phyloP scores from a whole-genome alignment of 164 flowering plant genomes.

The Chimonanthus praecox region DNA sequence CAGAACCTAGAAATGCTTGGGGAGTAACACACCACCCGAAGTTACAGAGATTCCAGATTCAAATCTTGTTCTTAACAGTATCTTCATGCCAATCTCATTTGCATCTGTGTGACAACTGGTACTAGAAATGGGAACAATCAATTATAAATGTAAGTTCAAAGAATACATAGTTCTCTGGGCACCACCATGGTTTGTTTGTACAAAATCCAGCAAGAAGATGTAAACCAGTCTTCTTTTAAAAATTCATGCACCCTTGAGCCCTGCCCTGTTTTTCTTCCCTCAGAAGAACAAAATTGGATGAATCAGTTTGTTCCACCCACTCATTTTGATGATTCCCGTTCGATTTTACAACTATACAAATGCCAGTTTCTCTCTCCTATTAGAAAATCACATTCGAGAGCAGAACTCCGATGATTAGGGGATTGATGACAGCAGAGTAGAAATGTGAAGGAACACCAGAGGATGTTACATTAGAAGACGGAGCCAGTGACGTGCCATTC shows the following conservation, averaged over 20 bases:
- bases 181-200: conserved; percentile 1
- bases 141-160: neutral
- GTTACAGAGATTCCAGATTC: too few species aligned
- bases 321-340: neutral
- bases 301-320: neutral
- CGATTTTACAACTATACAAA: neutral
- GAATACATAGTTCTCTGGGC: conserved; percentile 6
- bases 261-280: conserved; percentile 1
- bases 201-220: neutral
- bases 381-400: conserved; percentile 31
- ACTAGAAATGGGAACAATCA: neutral
- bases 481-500: conserved; percentile 55
- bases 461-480: conserved; percentile 59
- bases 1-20: too few species aligned
- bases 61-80: neutral
- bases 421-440: conserved; percentile 14
- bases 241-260: neutral
- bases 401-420: conserved; percentile 23
- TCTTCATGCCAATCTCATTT: neutral
- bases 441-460: conserved; percentile 24
- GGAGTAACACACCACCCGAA: too few species aligned
- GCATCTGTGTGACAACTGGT: neutral
- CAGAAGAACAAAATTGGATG: conserved; percentile 5
- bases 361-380: conserved; percentile 9
- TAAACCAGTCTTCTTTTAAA: neutral